Conservation (phyloP, 352 stramenopile species). For the Pythium brassicae region DNA sequence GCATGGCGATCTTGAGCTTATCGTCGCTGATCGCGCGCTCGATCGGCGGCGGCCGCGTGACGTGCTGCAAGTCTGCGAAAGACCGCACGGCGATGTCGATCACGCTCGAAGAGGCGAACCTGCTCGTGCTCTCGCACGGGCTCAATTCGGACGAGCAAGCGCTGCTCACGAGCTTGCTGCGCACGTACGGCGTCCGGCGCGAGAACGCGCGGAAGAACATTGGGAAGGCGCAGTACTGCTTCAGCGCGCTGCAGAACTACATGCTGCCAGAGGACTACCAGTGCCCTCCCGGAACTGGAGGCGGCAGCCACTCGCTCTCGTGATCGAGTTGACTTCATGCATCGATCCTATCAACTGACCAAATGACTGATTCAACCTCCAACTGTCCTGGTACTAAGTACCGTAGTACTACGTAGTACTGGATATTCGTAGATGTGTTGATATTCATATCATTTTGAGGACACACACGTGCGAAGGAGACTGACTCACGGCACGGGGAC, state of each 20-base stretch:
- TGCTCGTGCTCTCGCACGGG: conserved; percentile 54
- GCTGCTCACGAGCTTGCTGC: conserved; percentile 57
- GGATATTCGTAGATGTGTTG: too few relatives aligned
- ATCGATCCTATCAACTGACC: too few relatives aligned
- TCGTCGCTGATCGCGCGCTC: conserved; percentile 66
- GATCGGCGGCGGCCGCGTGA: conserved; percentile 88
- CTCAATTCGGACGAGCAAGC: conserved; percentile 48
- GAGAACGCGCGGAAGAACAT: conserved; percentile 89
- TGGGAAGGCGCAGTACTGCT: conserved; percentile 80
- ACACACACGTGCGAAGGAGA: too few relatives aligned
- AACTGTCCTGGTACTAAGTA: too few relatives aligned
- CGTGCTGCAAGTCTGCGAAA: conserved; percentile 97
- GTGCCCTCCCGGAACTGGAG: conserved; percentile 77
- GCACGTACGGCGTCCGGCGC: conserved; percentile 70
- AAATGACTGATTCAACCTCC: too few relatives aligned
- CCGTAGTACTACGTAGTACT: too few relatives aligned
- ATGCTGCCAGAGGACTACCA: conserved; percentile 75
- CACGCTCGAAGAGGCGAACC: conserved; percentile 89
- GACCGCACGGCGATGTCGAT: conserved; percentile 97
- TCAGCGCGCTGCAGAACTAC: conserved; percentile 80
- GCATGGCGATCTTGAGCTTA: conserved; percentile 76
- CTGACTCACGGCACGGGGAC: too few relatives aligned
- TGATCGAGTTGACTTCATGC: conserved; percentile 13
- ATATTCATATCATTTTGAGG: too few relatives aligned
- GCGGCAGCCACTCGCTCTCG: conserved; percentile 56